A percentile compares a stretch with the other conserved stretches of the same genome.
These are phyloP conservation scores for Salix dunnii DNA, from an alignment of 345 rosid species.

Conservation along the genomic window DNA sequence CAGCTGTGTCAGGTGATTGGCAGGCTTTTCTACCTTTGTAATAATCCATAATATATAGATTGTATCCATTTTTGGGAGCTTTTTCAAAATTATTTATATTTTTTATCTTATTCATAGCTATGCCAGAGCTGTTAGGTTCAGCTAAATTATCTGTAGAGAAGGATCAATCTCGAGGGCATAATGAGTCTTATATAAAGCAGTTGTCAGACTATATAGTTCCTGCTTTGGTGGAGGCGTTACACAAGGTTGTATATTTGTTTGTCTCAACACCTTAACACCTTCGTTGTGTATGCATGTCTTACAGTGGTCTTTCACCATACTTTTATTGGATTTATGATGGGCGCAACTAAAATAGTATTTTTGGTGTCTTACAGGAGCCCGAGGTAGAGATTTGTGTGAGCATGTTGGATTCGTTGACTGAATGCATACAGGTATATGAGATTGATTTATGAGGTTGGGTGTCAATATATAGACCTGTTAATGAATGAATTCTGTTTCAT, in stretches of 20 bases:
- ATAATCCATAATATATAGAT: background rate
- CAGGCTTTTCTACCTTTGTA: background rate
- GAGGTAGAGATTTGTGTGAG: constrained; percentile 91
- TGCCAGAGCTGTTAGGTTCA: constrained; percentile 94
- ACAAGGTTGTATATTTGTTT: constrained; percentile 44
- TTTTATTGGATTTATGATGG: background rate
- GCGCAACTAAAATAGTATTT: background rate
- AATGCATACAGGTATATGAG: constrained; percentile 78
- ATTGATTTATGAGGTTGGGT: background rate
- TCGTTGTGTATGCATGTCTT: background rate
- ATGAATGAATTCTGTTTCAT: background rate
- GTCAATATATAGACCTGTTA: background rate
- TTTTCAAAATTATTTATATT: background rate
- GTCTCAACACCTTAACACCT: too few relatives aligned
- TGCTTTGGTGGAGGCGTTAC: constrained; percentile 87
- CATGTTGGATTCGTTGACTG: constrained; percentile 94
- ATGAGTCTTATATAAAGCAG: constrained; percentile 82
- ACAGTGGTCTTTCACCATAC: background rate
- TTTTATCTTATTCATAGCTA: constrained; percentile 47
- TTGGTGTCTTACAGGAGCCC: constrained; percentile 69
- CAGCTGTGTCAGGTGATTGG: constrained; percentile 84
- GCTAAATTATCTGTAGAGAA: constrained; percentile 92
- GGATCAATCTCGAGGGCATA: constrained; percentile 79
- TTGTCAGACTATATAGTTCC: constrained; percentile 87
- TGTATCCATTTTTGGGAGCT: constrained; percentile 1